These are phyloP conservation scores for Aspergillus affinis DNA, from an alignment of 495 filamentous ascomycete genomes.

Conservation along the genomic window DNA sequence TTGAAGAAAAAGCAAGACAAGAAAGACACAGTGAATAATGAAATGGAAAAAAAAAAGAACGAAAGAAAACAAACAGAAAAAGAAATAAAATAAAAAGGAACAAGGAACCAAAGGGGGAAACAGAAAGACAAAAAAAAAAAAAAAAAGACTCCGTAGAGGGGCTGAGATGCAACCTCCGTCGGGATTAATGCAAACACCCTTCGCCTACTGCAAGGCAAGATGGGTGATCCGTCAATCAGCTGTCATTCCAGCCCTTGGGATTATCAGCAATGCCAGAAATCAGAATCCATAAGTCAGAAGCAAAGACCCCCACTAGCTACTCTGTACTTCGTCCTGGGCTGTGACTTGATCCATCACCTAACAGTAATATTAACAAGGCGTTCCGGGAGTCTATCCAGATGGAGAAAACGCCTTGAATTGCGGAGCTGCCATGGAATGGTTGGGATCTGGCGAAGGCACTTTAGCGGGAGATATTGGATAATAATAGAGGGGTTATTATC, in stretches of 20 bases:
- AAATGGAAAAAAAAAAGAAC: too few relatives aligned
- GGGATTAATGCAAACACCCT: slow-evolving; percentile 17
- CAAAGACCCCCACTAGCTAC: too few relatives aligned
- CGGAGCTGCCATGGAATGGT: too few relatives aligned
- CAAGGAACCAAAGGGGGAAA: neutral
- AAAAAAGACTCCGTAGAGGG: neutral
- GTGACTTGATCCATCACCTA: too few relatives aligned
- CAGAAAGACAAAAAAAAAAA: neutral
- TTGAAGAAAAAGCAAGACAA: too few relatives aligned
- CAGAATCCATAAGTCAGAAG: too few relatives aligned
- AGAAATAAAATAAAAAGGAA: too few relatives aligned
- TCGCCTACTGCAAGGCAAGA: slow-evolving; percentile 15
- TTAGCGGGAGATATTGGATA: neutral
- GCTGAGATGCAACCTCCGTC: slow-evolving; percentile 14
- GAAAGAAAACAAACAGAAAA: too few relatives aligned
- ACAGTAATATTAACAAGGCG: neutral
- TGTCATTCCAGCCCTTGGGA: slow-evolving; percentile 6
- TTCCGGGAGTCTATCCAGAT: neutral
- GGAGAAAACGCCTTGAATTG: neutral
- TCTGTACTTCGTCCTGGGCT: too few relatives aligned
- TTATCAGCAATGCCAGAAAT: slow-evolving; percentile 3
- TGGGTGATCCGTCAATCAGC: slow-evolving; percentile 13
- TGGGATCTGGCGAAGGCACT: neutral
- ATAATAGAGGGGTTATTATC: too few relatives aligned
- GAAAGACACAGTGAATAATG: too few relatives aligned